Percentiles rank a stretch among this genome's conserved stretches.
These are phyloP conservation scores for Mycena sp. DNA, from an alignment of 1,284 basidiomycete species.

Conservation along the genomic window DNA sequence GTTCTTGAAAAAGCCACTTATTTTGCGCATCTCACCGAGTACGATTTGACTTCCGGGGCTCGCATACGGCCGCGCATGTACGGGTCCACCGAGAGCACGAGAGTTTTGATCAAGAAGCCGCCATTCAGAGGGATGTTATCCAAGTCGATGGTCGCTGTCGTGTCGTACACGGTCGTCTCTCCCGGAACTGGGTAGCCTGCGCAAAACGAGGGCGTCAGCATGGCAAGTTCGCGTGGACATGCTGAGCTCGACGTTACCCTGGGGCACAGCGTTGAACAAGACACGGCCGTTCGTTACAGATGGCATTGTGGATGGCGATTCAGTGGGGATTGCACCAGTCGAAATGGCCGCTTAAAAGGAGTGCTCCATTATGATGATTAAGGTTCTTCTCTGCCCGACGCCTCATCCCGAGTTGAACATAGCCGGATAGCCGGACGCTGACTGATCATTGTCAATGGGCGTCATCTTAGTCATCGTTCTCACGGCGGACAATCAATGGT, in stretches of 20 bases:
- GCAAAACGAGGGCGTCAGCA: not conserved
- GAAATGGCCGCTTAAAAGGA: too few relatives aligned
- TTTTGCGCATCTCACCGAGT: conserved; percentile 27
- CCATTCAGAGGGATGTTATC: conserved; percentile 47
- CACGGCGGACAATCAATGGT: too few relatives aligned
- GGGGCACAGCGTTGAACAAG: conserved; percentile 48
- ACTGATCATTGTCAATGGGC: too few relatives aligned
- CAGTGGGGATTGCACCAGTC: too few relatives aligned
- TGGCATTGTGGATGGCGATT: conserved; percentile 38
- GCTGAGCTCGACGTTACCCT: too few relatives aligned
- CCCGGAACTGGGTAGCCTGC: conserved; percentile 39
- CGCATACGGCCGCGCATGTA: conserved; percentile 48
- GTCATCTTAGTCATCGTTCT: too few relatives aligned
- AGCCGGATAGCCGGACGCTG: too few relatives aligned
- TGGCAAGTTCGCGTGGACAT: too few relatives aligned
- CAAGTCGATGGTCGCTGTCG: conserved; percentile 47
- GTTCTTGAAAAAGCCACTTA: too few relatives aligned
- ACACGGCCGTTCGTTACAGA: conserved; percentile 45
- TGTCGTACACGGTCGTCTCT: conserved; percentile 41
- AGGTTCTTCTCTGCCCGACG: too few relatives aligned
- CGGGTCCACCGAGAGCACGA: conserved; percentile 49
- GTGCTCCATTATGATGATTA: too few relatives aligned
- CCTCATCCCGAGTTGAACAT: too few relatives aligned
- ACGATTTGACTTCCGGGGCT: conserved; percentile 33
- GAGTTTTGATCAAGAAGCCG: conserved; percentile 49